Evolutionary conservation across 495 filamentous ascomycete genomes (phyloP).

Genomic region (Penicillium goetzii): DNA sequence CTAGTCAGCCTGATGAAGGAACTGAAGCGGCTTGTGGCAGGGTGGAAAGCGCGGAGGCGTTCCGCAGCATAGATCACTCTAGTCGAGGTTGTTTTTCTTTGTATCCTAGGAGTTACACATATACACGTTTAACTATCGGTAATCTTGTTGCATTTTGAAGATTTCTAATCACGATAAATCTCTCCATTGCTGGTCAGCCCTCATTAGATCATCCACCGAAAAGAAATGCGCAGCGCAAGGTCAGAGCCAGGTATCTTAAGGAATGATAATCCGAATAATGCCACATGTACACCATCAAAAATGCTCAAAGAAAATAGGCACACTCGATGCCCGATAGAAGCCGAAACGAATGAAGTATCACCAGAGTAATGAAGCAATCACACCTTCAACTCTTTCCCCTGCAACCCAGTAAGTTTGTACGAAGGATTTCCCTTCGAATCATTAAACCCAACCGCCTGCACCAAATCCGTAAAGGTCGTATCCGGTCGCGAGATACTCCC

Average conservation of each 20-base stretch:
- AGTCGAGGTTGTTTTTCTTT: background rate
- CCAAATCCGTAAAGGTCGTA: constrained; percentile 69
- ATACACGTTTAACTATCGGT: constrained; percentile 9
- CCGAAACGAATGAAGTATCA: background rate
- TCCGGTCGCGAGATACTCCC: constrained; percentile 39
- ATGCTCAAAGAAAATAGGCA: background rate
- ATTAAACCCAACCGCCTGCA: constrained; percentile 60
- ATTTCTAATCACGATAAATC: background rate
- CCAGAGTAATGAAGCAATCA: background rate
- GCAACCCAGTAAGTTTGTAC: constrained; percentile 24
- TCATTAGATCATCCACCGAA: background rate
- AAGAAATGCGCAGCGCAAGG: background rate
- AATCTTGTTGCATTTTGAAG: background rate
- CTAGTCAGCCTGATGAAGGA: constrained; percentile 83
- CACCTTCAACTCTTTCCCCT: background rate
- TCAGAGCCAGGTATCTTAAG: background rate
- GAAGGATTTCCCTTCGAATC: constrained; percentile 42
- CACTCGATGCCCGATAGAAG: background rate
- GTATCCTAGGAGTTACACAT: constrained; percentile 15
- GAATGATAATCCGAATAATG: background rate
- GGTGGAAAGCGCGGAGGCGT: constrained; percentile 40
- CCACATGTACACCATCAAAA: background rate
- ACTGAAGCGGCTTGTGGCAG: constrained; percentile 56
- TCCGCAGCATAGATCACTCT: constrained; percentile 1
- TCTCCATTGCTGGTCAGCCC: background rate